These are phyloP conservation scores for Patellaria atrata DNA, from an alignment of 495 filamentous ascomycete species.

Conservation along the genomic window DNA sequence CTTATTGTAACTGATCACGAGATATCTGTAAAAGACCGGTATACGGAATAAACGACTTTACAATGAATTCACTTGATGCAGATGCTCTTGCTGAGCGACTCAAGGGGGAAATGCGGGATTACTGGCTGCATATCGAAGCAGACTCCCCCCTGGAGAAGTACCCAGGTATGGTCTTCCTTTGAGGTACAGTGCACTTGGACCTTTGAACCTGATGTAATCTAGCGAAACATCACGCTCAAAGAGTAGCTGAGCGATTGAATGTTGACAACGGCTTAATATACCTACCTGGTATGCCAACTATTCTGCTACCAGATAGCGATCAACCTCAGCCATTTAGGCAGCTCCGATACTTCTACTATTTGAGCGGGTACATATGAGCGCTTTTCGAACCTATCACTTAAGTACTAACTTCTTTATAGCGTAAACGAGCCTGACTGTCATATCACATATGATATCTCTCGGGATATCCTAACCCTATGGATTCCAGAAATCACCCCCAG, in stretches of 20 bases:
- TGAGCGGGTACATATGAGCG: slow-evolving; percentile 33
- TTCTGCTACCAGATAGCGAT: slow-evolving; percentile 46
- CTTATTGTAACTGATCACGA: too few species aligned
- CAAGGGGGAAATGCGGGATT: slow-evolving; percentile 8
- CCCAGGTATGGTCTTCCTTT: slow-evolving; percentile 22
- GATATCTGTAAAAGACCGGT: too few species aligned
- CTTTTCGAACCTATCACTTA: neutral
- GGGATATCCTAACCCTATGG: slow-evolving; percentile 43
- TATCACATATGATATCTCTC: slow-evolving; percentile 47
- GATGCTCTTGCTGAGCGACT: slow-evolving; percentile 1
- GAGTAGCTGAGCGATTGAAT: slow-evolving; percentile 52
- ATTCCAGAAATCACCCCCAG: slow-evolving; percentile 42
- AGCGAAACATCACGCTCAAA: slow-evolving; percentile 73
- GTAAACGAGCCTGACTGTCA: slow-evolving; percentile 45
- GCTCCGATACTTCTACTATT: slow-evolving; percentile 56
- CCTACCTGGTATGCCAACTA: slow-evolving; percentile 36
- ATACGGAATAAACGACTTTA: too few species aligned
- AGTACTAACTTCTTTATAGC: slow-evolving; percentile 8
- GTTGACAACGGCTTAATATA: slow-evolving; percentile 48
- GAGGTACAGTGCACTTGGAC: neutral
- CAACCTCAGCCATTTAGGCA: slow-evolving; percentile 46
- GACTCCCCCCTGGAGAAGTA: slow-evolving; percentile 24
- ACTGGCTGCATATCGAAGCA: slow-evolving; percentile 17
- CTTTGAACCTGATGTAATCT: slow-evolving; percentile 3
- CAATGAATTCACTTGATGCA: too few species aligned